Percentiles rank a stretch among this genome's conserved stretches.
Conservation (phyloP, 2,329 filamentous ascomycete genomes). For the Aspergillus sp. region DNA sequence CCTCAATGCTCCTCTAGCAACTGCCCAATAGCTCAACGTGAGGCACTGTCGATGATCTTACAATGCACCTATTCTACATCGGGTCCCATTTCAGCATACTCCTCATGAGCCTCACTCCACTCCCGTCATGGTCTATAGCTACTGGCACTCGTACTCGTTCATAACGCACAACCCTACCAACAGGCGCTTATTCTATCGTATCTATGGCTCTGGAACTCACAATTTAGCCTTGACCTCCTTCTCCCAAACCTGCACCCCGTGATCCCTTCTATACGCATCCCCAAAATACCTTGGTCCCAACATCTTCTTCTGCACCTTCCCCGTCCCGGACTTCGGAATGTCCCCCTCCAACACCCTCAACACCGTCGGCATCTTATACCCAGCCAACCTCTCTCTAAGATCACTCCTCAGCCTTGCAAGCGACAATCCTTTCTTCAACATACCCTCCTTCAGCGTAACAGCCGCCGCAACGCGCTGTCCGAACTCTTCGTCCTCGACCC, state of each 20-base stretch:
- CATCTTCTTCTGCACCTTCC: slow-evolving; percentile 64
- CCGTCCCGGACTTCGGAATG: slow-evolving; percentile 69
- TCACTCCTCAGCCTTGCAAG: slow-evolving; percentile 37
- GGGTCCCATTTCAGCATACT: too few relatives aligned
- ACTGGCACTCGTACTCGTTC: too few relatives aligned
- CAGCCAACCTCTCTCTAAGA: slow-evolving; percentile 61
- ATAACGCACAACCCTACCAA: too few relatives aligned
- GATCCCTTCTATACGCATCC: slow-evolving; percentile 28
- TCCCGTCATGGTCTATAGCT: too few relatives aligned
- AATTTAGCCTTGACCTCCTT: not conserved
- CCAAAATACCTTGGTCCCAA: slow-evolving; percentile 42
- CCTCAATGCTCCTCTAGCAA: too few relatives aligned
- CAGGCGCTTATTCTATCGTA: too few relatives aligned
- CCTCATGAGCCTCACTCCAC: too few relatives aligned
- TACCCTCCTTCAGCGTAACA: slow-evolving; percentile 40
- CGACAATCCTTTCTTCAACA: slow-evolving; percentile 29
- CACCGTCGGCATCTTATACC: slow-evolving; percentile 91
- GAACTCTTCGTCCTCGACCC: slow-evolving; percentile 57
- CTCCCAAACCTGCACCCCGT: slow-evolving; percentile 32
- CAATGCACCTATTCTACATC: too few relatives aligned
- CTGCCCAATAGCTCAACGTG: too few relatives aligned
- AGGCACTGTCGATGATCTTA: too few relatives aligned
- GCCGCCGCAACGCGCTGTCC: slow-evolving; percentile 59
- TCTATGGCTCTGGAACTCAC: not conserved
- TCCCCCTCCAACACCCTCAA: slow-evolving; percentile 72